Conservation (phyloP, 1,139 yeast species). For the Nakaseomyces uthaithaninus region DNA sequence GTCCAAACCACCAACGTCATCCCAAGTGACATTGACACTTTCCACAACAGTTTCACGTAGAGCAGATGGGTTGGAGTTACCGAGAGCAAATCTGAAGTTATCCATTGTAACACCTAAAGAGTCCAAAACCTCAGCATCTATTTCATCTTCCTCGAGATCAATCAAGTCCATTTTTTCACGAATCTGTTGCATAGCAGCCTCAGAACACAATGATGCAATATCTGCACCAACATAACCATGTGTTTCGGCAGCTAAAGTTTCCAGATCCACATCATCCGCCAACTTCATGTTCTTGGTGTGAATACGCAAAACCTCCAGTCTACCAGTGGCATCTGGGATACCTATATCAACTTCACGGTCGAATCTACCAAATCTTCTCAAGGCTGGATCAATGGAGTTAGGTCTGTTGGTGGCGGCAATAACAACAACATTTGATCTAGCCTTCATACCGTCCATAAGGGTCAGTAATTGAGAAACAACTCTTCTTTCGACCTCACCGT, state of each 20-base stretch:
- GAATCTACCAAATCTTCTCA: slow-evolving; percentile 97
- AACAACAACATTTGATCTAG: slow-evolving; percentile 92
- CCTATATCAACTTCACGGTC: slow-evolving; percentile 99
- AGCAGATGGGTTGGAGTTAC: slow-evolving; percentile 98
- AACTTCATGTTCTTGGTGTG: slow-evolving; percentile 97
- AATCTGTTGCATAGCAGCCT: slow-evolving; percentile 97
- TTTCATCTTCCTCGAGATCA: slow-evolving; percentile 91
- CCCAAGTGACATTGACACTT: slow-evolving; percentile 95
- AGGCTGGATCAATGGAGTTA: slow-evolving; percentile 95
- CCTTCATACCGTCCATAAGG: slow-evolving; percentile 99
- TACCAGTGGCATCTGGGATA: slow-evolving; percentile 92
- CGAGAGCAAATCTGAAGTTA: slow-evolving; percentile 94
- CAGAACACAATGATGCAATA: slow-evolving; percentile 89
- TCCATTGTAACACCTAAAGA: slow-evolving; percentile 98
- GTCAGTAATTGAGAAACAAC: slow-evolving; percentile 96
- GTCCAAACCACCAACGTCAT: slow-evolving; percentile 79
- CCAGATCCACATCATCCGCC: slow-evolving; percentile 90
- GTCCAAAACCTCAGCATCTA: slow-evolving; percentile 94
- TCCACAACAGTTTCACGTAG: slow-evolving; percentile 99
- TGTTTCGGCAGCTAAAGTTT: slow-evolving; percentile 81
- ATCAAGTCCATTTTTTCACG: slow-evolving; percentile 99
- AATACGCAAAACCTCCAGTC: slow-evolving; percentile 88
- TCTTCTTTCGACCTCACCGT: slow-evolving; percentile 98
- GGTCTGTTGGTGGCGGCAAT: slow-evolving; percentile 97
- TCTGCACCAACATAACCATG: slow-evolving; percentile 99